Evolutionary conservation across 2,329 filamentous ascomycete genomes (phyloP).

Genomic region (Neonectria punicea): DNA sequence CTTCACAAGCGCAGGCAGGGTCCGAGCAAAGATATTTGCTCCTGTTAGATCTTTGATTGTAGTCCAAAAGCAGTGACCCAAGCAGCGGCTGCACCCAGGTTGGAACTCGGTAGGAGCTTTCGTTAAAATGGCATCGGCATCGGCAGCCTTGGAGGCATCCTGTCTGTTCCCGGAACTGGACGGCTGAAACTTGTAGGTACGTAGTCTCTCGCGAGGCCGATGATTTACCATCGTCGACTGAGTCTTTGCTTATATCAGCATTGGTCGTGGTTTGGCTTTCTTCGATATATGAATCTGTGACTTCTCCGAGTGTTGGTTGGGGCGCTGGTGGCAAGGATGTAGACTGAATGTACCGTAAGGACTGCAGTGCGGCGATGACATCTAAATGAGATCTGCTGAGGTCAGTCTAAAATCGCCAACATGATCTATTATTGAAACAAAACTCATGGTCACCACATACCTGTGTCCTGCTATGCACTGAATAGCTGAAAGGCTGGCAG

Average conservation of each 20-base stretch:
- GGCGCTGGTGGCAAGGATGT: not conserved
- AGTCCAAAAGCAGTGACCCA: slow-evolving; percentile 1
- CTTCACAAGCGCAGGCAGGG: rapidly evolving
- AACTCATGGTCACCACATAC: not conserved
- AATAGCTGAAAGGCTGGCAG: not conserved
- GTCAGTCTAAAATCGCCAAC: not conserved
- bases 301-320: not conserved
- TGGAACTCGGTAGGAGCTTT: not conserved
- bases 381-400: not conserved
- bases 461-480: not conserved
- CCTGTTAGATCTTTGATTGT: rapidly evolving
- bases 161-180: not conserved
- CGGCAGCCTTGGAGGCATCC: not conserved
- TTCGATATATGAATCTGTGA: not conserved
- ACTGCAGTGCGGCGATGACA: not conserved
- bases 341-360: not conserved
- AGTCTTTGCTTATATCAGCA: not conserved
- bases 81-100: not conserved
- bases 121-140: slow-evolving; percentile 21
- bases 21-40: not conserved
- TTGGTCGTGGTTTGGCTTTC: not conserved
- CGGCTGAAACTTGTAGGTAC: not conserved
- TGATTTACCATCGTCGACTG: not conserved
- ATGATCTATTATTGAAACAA: not conserved
- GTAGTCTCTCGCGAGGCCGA: not conserved